Evolutionary conservation across 208 protist genomes (phyloP).

Genomic region (Wallacemonas rigidus): DNA sequence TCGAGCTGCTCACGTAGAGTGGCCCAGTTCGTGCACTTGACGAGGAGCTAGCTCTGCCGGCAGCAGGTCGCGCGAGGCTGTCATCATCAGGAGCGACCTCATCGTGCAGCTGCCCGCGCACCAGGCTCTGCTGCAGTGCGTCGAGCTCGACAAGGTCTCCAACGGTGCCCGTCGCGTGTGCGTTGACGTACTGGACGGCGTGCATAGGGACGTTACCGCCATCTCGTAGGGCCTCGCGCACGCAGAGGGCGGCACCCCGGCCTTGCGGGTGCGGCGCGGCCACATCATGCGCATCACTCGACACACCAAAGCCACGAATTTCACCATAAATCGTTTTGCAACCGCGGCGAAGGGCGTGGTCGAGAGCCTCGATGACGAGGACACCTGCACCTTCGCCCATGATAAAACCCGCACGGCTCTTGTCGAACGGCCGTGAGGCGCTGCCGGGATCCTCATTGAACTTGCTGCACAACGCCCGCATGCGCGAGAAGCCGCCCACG

Average conservation of each 20-base stretch:
- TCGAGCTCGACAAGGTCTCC: constrained; percentile 93
- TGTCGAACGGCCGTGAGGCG: constrained; percentile 96
- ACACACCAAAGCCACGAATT: constrained; percentile 86
- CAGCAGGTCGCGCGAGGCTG: neutral
- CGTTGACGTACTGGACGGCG: constrained; percentile 95
- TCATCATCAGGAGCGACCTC: neutral
- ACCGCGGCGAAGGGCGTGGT: constrained; percentile 82
- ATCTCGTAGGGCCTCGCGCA: constrained; percentile 81
- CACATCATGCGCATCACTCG: constrained; percentile 95
- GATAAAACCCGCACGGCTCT: constrained; percentile 92
- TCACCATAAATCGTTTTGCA: constrained; percentile 88
- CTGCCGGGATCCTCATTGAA: constrained; percentile 88
- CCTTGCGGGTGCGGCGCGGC: constrained; percentile 93
- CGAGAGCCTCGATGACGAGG: constrained; percentile 92
- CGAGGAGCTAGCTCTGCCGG: neutral
- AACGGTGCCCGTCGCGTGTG: constrained; percentile 97
- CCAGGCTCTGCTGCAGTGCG: constrained; percentile 39
- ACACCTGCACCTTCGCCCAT: constrained; percentile 97
- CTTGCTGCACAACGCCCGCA: constrained; percentile 92
- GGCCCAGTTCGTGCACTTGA: constrained; percentile 11
- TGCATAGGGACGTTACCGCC: constrained; percentile 42
- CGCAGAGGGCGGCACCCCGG: constrained; percentile 79
- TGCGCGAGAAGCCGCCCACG: constrained; percentile 93
- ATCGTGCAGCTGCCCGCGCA: neutral
- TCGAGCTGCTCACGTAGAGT: constrained; percentile 83